Conservation (phyloP, 805 yeast species). For the Diddensiella santjacobensis region DNA sequence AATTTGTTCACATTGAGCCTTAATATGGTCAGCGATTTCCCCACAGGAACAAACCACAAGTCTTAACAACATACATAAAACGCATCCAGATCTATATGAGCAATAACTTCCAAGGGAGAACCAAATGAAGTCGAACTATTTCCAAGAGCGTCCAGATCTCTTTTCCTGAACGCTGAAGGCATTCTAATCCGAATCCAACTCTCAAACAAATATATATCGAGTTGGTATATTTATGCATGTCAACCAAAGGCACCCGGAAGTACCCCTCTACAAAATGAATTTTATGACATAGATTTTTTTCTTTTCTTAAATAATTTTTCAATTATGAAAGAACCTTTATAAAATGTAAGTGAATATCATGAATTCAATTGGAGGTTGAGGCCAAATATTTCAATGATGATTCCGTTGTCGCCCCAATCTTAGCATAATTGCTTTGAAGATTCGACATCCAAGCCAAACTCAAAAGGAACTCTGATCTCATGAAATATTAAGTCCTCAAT, state of each 20-base stretch:
- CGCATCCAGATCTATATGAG: conserved; percentile 89
- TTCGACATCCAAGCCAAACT: conserved; percentile 64
- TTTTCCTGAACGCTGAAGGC: conserved; percentile 16
- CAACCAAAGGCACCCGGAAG: background rate
- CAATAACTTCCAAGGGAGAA: conserved; percentile 74
- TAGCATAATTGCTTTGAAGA: conserved; percentile 59
- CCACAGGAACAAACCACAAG: background rate
- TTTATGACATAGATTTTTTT: background rate
- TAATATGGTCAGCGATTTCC: too few relatives aligned
- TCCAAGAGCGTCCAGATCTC: conserved; percentile 21
- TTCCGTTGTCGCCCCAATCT: conserved; percentile 74
- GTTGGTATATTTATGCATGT: too few relatives aligned
- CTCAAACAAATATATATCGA: too few relatives aligned
- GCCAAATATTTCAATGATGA: conserved; percentile 49
- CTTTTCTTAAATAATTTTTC: too few relatives aligned
- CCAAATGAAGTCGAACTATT: conserved; percentile 41
- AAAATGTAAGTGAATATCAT: too few relatives aligned
- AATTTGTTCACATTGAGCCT: conserved; percentile 81
- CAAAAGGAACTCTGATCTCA: conserved; percentile 56
- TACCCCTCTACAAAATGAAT: background rate
- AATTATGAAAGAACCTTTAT: too few relatives aligned
- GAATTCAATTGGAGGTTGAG: too few relatives aligned
- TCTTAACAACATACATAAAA: conserved; percentile 59
- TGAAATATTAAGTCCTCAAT: too few relatives aligned
- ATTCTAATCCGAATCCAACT: too few relatives aligned